Conservation (phyloP, 176 grass and related monocot species). For the Cenchrus fungigraminus region DNA sequence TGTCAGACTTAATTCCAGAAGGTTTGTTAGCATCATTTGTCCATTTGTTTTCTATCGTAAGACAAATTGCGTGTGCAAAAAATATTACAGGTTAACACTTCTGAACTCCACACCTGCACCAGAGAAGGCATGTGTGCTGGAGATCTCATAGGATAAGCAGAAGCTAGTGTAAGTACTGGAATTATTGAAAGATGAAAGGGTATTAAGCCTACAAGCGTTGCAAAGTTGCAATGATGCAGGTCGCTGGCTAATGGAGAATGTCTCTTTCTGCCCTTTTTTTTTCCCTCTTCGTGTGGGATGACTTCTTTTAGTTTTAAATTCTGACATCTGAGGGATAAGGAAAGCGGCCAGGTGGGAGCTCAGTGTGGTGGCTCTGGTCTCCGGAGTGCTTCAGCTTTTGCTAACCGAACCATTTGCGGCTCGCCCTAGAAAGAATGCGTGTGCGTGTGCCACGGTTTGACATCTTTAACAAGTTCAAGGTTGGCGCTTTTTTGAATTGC, state of each 20-base stretch:
- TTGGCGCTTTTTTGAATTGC: background rate
- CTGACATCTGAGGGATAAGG: conserved; percentile 29
- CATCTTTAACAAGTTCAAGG: conserved; percentile 17
- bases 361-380: background rate
- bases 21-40: background rate
- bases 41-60: background rate
- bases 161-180: background rate
- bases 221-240: conserved; percentile 48
- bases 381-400: background rate
- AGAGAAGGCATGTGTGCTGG: background rate
- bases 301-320: conserved; percentile 36
- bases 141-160: background rate
- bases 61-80: background rate
- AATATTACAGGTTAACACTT: background rate
- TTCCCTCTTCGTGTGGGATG: background rate
- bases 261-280: conserved; percentile 5
- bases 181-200: conserved; percentile 39
- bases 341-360: background rate
- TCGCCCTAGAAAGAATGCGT: conserved; percentile 35
- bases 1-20: background rate
- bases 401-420: background rate
- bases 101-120: background rate
- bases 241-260: background rate
- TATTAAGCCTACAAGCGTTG: background rate
- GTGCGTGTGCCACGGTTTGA: conserved; percentile 27